A percentile compares a stretch with the other conserved stretches of the same genome.
These are phyloP conservation scores for Chalciporus chontae DNA, from an alignment of 768 basidiomycete species.

Conservation along the genomic window DNA sequence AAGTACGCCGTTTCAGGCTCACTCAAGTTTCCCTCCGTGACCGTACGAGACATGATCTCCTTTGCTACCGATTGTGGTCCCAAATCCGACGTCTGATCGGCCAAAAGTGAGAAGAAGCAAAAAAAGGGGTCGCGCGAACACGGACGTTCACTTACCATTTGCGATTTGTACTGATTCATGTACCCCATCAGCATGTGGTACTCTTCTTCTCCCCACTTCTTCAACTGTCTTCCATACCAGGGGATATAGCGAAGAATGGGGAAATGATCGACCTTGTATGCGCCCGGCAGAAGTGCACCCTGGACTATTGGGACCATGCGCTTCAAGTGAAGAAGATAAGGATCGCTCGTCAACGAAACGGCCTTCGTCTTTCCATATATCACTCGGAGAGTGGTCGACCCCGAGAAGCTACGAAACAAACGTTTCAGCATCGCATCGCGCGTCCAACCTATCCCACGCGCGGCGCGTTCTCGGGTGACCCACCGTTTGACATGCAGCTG, in stretches of 20 bases:
- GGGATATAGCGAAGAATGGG: slow-evolving; percentile 48
- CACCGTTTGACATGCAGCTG: slow-evolving; percentile 32
- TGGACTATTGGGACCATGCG: slow-evolving; percentile 29
- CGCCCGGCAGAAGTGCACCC: slow-evolving; percentile 29
- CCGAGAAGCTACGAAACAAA: slow-evolving; percentile 20
- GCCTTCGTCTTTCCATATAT: slow-evolving; percentile 28
- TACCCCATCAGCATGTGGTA: slow-evolving; percentile 46
- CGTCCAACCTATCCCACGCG: background rate
- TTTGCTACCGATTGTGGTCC: slow-evolving; percentile 42
- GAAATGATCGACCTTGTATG: slow-evolving; percentile 33
- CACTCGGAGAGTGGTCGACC: slow-evolving; percentile 24
- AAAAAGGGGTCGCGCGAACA: no score
- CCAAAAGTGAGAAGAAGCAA: no score
- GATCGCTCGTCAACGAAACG: slow-evolving; percentile 13
- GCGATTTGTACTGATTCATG: slow-evolving; percentile 40
- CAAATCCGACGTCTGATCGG: slow-evolving; percentile 9
- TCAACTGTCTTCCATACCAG: slow-evolving; percentile 55
- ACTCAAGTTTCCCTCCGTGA: slow-evolving; percentile 45
- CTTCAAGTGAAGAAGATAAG: slow-evolving; percentile 27
- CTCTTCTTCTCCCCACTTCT: slow-evolving; percentile 52
- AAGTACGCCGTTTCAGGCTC: slow-evolving; percentile 56
- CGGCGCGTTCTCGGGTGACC: slow-evolving; percentile 32
- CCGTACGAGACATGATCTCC: slow-evolving; percentile 46
- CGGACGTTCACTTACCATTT: slow-evolving; percentile 33
- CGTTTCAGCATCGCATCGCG: background rate